Percentiles rank a stretch among this genome's conserved stretches.
Evolutionary conservation across 371 early-diverging fungal genomes (phyloP).

Genomic region (Nosema muscidifuracis): DNA sequence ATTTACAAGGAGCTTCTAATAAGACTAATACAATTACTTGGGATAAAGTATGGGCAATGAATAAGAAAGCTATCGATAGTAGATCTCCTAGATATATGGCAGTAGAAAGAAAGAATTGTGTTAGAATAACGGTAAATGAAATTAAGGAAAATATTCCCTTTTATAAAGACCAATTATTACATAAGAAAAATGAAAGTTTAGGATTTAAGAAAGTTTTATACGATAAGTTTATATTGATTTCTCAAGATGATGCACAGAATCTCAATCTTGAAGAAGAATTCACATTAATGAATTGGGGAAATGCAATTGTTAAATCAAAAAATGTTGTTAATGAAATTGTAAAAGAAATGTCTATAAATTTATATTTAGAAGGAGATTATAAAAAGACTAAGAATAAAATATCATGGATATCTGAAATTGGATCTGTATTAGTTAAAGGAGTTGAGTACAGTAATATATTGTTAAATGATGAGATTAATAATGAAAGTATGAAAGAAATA

Average conservation of each 20-base stretch:
- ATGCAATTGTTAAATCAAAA: conserved; percentile 73
- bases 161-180: conserved; percentile 62
- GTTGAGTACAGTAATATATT: conserved; percentile 70
- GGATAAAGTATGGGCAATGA: conserved; percentile 99
- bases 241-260: conserved; percentile 76
- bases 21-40: conserved; percentile 83
- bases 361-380: conserved; percentile 86
- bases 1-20: conserved; percentile 97
- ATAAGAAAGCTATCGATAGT: conserved; percentile 93
- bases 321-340: conserved; percentile 65
- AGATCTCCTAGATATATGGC: conserved; percentile 81
- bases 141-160: conserved; percentile 17
- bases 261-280: conserved; percentile 79
- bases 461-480: conserved; percentile 85
- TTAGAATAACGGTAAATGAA: conserved; percentile 7
- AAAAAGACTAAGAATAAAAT: conserved; percentile 97
- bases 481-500: conserved; percentile 73
- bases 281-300: conserved; percentile 99
- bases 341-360: conserved; percentile 64
- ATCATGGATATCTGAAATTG: conserved; percentile 75
- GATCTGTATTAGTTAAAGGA: conserved; percentile 63
- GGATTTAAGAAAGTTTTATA: conserved; percentile 78
- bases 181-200: conserved; percentile 75
- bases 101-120: conserved; percentile 65
- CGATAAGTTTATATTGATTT: conserved; percentile 71